A percentile compares a stretch with the other conserved stretches of the same genome.
These are phyloP conservation scores for Tricholoma flavovirens DNA, from an alignment of 768 basidiomycete genomes.

Conservation along the genomic window DNA sequence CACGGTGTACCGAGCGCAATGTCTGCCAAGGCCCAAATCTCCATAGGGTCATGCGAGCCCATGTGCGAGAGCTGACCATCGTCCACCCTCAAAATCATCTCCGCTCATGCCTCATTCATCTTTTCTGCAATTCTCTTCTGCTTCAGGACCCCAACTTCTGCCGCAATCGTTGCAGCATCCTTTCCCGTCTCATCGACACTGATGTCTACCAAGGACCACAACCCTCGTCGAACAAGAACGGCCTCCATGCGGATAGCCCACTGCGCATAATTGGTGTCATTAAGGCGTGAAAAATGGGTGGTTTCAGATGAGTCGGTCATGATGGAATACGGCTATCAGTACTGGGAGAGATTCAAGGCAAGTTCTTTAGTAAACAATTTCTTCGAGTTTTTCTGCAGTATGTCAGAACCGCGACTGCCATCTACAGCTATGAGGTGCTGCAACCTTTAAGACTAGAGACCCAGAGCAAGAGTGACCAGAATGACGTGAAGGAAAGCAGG, in stretches of 20 bases:
- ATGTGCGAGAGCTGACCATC: conserved; percentile 14
- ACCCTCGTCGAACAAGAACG: conserved; percentile 10
- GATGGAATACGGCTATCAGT: too few species aligned
- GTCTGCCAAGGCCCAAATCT: not conserved
- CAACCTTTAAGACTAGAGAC: conserved; percentile 5
- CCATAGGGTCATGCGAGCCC: not conserved
- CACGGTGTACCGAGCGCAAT: not conserved
- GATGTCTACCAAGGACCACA: conserved; percentile 11
- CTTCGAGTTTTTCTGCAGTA: not conserved
- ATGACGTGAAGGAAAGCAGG: not conserved
- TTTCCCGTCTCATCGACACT: conserved; percentile 2
- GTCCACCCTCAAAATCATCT: conserved; percentile 22
- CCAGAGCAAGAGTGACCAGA: not conserved
- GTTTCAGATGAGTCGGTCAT: not conserved
- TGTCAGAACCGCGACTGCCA: not conserved
- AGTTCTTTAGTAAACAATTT: not conserved
- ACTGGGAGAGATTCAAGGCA: too few species aligned
- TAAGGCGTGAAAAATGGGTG: conserved; percentile 13
- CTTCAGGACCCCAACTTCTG: not conserved
- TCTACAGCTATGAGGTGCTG: conserved; percentile 9
- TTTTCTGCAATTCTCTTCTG: conserved; percentile 11
- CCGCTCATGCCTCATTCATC: conserved; percentile 20
- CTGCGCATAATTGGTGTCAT: conserved; percentile 18
- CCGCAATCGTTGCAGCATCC: not conserved
- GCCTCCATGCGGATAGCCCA: conserved; percentile 22